These are phyloP conservation scores for Diaporthe batatas DNA, from an alignment of 2,329 filamentous ascomycete species.

Conservation along the genomic window DNA sequence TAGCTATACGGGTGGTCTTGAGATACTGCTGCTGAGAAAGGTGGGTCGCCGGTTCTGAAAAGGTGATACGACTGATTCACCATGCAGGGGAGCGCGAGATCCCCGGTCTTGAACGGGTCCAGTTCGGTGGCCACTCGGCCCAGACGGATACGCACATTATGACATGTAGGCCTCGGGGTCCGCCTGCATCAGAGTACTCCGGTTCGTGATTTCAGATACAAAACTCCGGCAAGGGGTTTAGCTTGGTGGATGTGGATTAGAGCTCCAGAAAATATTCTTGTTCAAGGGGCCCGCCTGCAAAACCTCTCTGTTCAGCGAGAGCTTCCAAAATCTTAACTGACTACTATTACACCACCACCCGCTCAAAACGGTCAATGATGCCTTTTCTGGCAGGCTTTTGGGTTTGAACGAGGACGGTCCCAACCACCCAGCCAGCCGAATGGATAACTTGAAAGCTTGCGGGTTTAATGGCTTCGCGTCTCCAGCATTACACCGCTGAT, in stretches of 20 bases:
- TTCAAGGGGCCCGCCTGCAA: background rate
- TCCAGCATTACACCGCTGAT: slow-evolving; percentile 29
- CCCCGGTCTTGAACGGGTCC: no score
- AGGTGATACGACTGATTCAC: no score
- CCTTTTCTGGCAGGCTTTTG: background rate
- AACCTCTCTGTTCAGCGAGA: background rate
- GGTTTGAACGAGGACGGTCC: background rate
- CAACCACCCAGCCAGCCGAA: background rate
- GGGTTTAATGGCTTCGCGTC: slow-evolving; percentile 26
- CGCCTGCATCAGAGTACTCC: background rate
- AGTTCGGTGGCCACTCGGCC: slow-evolving; percentile 1
- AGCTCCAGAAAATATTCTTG: slow-evolving; percentile 8
- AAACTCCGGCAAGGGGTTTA: background rate
- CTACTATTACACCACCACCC: background rate
- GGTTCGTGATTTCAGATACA: background rate
- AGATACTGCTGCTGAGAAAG: no score
- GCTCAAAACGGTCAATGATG: background rate
- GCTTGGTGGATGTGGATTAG: background rate
- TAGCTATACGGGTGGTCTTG: no score
- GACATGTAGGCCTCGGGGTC: background rate
- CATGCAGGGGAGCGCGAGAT: no score
- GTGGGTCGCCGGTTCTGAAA: no score
- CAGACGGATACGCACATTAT: background rate
- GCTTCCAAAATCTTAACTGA: background rate
- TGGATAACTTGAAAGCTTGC: slow-evolving; percentile 4